These are phyloP conservation scores for Leishmania martiniquensis DNA, from an alignment of 208 protist species.

Conservation along the genomic window DNA sequence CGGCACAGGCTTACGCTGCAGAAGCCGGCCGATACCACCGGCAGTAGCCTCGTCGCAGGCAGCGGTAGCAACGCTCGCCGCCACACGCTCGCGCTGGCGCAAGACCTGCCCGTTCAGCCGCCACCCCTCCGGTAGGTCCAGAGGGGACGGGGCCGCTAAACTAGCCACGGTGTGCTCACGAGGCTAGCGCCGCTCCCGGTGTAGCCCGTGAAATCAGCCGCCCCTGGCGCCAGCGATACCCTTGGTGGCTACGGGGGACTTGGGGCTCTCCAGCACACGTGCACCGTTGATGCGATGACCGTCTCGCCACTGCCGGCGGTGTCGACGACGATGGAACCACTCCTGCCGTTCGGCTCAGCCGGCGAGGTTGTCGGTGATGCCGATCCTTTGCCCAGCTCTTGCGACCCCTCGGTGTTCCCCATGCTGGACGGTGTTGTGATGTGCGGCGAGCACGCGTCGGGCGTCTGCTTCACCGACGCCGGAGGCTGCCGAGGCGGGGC, in stretches of 20 bases:
- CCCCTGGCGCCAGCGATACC: neutral
- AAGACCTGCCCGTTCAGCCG: neutral
- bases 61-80: neutral
- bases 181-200: neutral
- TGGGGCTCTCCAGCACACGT: neutral
- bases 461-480: neutral
- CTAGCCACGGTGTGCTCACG: neutral
- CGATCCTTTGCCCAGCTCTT: neutral
- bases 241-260: neutral
- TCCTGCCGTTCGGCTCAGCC: neutral
- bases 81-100: neutral
- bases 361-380: neutral
- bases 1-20: constrained; percentile 1
- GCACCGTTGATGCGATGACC: neutral
- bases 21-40: constrained; percentile 12
- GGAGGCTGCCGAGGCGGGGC: neutral
- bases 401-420: neutral
- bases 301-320: neutral
- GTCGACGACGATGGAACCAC: neutral
- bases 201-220: neutral
- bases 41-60: neutral
- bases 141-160: no score
- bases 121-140: no score
- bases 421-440: neutral
- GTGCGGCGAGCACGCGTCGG: neutral